Evolutionary conservation across 148 eudicot species (phyloP).

Genomic region (Heliamphora exappendiculata): DNA sequence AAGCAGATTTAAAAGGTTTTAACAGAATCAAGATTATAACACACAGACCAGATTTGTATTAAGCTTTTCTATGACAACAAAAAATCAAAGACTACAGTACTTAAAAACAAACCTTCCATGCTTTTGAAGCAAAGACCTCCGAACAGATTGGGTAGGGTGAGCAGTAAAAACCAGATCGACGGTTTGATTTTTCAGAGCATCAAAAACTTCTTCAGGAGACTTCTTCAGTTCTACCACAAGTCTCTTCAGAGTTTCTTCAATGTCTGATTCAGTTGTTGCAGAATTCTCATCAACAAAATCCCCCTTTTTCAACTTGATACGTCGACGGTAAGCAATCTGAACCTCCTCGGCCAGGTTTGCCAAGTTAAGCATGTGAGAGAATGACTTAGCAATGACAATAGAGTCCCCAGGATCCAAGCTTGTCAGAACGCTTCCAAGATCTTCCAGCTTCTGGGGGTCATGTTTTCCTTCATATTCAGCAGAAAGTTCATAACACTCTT

Average conservation of each 20-base stretch:
- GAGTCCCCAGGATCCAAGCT: constrained; percentile 95
- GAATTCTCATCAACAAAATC: constrained; percentile 76
- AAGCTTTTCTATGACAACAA: neutral
- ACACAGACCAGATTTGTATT: neutral
- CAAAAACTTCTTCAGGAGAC: constrained; percentile 87
- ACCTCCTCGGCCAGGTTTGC: constrained; percentile 94
- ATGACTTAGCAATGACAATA: constrained; percentile 80
- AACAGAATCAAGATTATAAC: neutral
- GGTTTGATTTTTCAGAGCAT: constrained; percentile 91
- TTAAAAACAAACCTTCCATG: constrained; percentile 73
- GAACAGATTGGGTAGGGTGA: constrained; percentile 91
- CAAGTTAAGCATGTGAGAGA: constrained; percentile 95
- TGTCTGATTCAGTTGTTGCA: constrained; percentile 89
- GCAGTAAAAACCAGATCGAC: constrained; percentile 93
- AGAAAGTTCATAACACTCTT: constrained; percentile 91
- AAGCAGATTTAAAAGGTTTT: neutral
- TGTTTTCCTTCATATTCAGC: constrained; percentile 87
- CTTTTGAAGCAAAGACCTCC: constrained; percentile 95
- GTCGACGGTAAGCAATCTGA: constrained; percentile 77
- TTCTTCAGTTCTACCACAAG: constrained; percentile 73
- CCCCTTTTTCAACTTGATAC: constrained; percentile 79
- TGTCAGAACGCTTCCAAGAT: constrained; percentile 80
- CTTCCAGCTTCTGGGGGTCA: constrained; percentile 72
- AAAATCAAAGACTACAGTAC: neutral
- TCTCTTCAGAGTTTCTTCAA: constrained; percentile 86